These are phyloP conservation scores for Cladobotryum mycophilum DNA, from an alignment of 2,329 filamentous ascomycete genomes.

Conservation along the genomic window DNA sequence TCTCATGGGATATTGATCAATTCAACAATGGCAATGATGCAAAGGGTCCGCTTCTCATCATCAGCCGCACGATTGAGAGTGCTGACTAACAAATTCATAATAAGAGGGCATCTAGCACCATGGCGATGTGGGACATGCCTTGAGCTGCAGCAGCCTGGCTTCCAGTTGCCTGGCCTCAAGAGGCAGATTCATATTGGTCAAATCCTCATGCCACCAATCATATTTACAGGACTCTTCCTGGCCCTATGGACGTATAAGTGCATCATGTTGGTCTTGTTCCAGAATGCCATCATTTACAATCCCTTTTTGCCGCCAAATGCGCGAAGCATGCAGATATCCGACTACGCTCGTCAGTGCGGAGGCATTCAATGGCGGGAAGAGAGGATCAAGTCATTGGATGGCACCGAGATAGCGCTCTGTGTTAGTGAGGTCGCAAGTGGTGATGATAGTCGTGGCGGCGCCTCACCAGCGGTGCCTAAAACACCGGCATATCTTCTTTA, in stretches of 20 bases:
- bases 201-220: constrained; percentile 55
- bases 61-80: constrained; percentile 1
- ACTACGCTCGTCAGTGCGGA: constrained; percentile 54
- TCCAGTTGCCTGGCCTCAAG: constrained; percentile 8
- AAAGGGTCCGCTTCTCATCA: background rate
- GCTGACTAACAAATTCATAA: background rate
- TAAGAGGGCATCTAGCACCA: background rate
- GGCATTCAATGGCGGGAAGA: constrained; percentile 64
- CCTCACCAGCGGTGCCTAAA: constrained; percentile 1
- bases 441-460: constrained; percentile 3
- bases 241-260: constrained; percentile 63
- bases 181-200: constrained; percentile 27
- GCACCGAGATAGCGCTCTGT: constrained; percentile 57
- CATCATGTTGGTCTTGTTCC: constrained; percentile 67
- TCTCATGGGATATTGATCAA: background rate
- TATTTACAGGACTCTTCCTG: constrained; percentile 61
- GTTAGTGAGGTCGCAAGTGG: constrained; percentile 37
- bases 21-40: background rate
- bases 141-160: background rate
- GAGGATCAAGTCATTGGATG: constrained; percentile 54
- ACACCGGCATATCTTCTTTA: constrained; percentile 49
- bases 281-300: constrained; percentile 80
- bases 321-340: constrained; percentile 57
- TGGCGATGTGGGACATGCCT: background rate
- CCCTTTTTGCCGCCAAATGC: constrained; percentile 67